A percentile compares a stretch with the other conserved stretches of the same genome.
Conservation (phyloP, 805 yeast species). For the Metschnikowia colocasiae region DNA sequence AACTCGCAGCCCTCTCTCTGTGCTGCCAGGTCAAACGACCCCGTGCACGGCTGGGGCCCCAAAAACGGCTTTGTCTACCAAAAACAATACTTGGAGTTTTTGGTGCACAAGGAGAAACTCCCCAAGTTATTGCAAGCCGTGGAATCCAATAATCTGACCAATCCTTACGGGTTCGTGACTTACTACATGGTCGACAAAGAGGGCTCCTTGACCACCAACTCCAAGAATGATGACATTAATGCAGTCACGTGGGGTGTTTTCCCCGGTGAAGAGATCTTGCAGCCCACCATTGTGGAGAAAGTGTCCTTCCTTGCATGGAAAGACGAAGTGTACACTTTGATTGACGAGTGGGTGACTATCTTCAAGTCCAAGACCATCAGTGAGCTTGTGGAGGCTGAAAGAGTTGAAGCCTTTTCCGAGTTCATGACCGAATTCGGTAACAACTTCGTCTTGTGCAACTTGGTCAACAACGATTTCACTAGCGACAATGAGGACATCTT, state of each 20-base stretch:
- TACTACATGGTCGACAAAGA: slow-evolving; percentile 69
- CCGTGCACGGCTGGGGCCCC: slow-evolving; percentile 93
- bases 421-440: slow-evolving; percentile 48
- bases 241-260: slow-evolving; percentile 97
- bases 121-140: slow-evolving; percentile 39
- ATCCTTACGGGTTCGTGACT: slow-evolving; percentile 50
- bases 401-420: slow-evolving; percentile 30
- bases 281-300: slow-evolving; percentile 93
- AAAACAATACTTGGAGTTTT: slow-evolving; percentile 86
- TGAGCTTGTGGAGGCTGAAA: slow-evolving; percentile 27
- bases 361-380: slow-evolving; percentile 38
- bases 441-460: slow-evolving; percentile 72
- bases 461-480: slow-evolving; percentile 82
- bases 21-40: slow-evolving; percentile 68
- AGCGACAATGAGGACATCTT: slow-evolving; percentile 56
- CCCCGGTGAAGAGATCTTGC: slow-evolving; percentile 92
- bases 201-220: slow-evolving; percentile 62
- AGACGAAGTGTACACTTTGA: slow-evolving; percentile 84
- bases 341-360: slow-evolving; percentile 72
- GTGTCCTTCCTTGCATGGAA: slow-evolving; percentile 95
- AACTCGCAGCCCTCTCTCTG: slow-evolving; percentile 94
- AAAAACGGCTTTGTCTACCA: slow-evolving; percentile 88
- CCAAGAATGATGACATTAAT: slow-evolving; percentile 72
- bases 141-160: slow-evolving; percentile 38
- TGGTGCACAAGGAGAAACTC: slow-evolving; percentile 57